Evolutionary conservation across 2,329 filamentous ascomycete genomes (phyloP).

Genomic region (Cladophialophora carrionii): DNA sequence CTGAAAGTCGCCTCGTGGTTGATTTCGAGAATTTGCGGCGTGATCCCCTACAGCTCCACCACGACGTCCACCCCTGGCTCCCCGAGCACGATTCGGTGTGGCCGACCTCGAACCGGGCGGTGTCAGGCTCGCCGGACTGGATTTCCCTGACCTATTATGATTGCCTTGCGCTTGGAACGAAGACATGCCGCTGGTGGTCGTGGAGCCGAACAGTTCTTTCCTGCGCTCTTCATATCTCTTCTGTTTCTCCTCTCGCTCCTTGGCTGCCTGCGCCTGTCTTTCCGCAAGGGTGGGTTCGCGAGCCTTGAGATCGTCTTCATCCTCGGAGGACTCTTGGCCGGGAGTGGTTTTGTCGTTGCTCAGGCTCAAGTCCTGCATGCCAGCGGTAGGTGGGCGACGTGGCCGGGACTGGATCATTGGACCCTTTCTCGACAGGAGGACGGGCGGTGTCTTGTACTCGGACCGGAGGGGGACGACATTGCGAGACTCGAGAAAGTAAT

Average conservation of each 20-base stretch:
- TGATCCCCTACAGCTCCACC: constrained; percentile 43
- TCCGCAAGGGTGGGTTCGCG: constrained; percentile 72
- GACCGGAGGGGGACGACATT: constrained; percentile 64
- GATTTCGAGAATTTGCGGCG: constrained; percentile 34
- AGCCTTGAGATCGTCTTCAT: constrained; percentile 63
- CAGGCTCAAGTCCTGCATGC: constrained; percentile 40
- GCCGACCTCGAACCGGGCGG: constrained; percentile 55
- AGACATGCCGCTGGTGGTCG: constrained; percentile 37
- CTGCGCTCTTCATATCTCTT: constrained; percentile 85
- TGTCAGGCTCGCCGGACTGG: constrained; percentile 65
- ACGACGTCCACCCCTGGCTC: constrained; percentile 29
- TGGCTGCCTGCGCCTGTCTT: constrained; percentile 74
- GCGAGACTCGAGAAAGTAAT: constrained; percentile 72
- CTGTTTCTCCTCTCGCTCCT: constrained; percentile 82
- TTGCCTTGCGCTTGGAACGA: constrained; percentile 23
- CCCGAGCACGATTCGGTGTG: constrained; percentile 47
- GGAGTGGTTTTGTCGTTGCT: constrained; percentile 49
- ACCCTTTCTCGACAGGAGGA: constrained; percentile 76
- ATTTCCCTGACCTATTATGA: constrained; percentile 55
- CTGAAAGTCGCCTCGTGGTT: constrained; percentile 37
- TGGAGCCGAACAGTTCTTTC: constrained; percentile 79
- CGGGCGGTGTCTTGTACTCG: constrained; percentile 80
- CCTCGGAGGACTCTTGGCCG: constrained; percentile 56
- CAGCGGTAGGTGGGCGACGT: constrained; percentile 26
- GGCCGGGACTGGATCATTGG: constrained; percentile 35